Evolutionary conservation across 352 stramenopile species (phyloP).

Genomic region (Globisporangium okanoganense): DNA sequence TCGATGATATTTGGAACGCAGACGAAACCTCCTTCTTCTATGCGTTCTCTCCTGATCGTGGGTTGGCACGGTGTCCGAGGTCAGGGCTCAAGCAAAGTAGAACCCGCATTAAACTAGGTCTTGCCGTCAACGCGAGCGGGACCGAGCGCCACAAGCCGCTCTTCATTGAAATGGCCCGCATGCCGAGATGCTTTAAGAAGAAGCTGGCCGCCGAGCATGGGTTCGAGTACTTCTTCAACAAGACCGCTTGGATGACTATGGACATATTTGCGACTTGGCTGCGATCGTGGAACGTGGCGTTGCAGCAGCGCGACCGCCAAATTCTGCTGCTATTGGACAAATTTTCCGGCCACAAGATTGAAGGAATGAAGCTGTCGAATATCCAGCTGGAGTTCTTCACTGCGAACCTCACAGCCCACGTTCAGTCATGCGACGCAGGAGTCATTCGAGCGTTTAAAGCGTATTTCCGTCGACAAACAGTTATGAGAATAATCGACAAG

Average conservation of each 20-base stretch:
- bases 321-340: neutral
- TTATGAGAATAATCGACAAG: slow-evolving; percentile 1
- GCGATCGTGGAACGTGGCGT: neutral
- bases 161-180: neutral
- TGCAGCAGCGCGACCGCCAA: neutral
- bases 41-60: neutral
- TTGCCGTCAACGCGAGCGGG: neutral
- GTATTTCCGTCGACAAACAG: neutral
- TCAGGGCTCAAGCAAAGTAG: neutral
- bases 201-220: neutral
- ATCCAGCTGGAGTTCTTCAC: slow-evolving; percentile 1
- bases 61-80: neutral
- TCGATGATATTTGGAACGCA: neutral
- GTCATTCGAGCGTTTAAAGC: neutral
- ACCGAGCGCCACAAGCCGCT: neutral
- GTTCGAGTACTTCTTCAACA: slow-evolving; percentile 2
- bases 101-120: neutral
- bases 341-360: slow-evolving; percentile 2
- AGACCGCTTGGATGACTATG: slow-evolving; percentile 1
- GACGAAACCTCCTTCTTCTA: neutral
- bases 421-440: neutral
- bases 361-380: neutral
- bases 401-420: neutral
- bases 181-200: slow-evolving; percentile 1
- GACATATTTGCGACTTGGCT: slow-evolving; percentile 1